Base-by-base conservation (phyloP, 2,329 filamentous ascomycete species). In the Didymella segeticola region DNA sequence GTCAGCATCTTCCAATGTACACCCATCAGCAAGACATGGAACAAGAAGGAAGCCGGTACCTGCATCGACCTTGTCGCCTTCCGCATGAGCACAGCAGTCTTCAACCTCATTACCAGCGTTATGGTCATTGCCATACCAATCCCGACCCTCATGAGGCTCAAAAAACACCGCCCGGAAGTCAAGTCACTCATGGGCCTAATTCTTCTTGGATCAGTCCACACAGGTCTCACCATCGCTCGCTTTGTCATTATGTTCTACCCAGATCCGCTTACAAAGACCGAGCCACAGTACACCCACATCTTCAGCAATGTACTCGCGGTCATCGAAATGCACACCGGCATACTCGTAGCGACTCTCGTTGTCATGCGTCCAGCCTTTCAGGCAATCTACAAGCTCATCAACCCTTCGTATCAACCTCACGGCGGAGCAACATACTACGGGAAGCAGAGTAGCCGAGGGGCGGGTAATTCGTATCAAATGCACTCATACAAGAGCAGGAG, bases 231-330 rank as follows among this genome's bases (percentile, higher is more conserved):
- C 19, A 53, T 57, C 49, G 45, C 54, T 20, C 48, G 54, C 9
- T 53, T 57, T 29, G 42, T 54, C 30, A 57, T 57, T 17, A 54
- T 57, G 55, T 57, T 57, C 41, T 57, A 51, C 10, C 46, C 55
- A 0, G 42, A 51, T 7, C 50, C 55, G 5, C 37, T 53, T 4
- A 51, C 50, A 4, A 54, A 43, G 25, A 53, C 55, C 8, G 46
- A 57, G 20, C 55, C 55, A 11, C 55, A 57, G 17, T 57, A 57
- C 37, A 46, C 49, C 15, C 55, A 57, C 19, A 39, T 57, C 27
- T 47, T 47, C 49, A 31, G 26, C n/a, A 57, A 57, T 19, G 43
- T 48, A 20, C 42, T 57, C 4, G 55, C 49, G 1, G 37, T 57
- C 14, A 30, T 47, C 19, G 55, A 57, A n/a, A 54, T 57, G 55